Evolutionary conservation across 2,329 filamentous ascomycete genomes (phyloP).

Genomic region (Fusarium sp.): DNA sequence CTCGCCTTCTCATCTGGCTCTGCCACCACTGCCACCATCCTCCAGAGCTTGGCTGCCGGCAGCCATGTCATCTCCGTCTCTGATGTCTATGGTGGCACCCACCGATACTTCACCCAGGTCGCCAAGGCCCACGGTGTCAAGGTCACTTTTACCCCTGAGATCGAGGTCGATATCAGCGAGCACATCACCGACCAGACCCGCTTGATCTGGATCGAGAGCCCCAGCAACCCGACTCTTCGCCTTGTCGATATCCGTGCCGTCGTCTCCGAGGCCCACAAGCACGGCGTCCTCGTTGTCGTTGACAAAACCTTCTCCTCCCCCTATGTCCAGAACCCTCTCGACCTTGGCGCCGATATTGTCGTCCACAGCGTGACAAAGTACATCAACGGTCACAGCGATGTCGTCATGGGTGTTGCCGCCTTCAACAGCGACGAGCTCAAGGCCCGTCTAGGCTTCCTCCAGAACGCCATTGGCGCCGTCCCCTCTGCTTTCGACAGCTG

Average conservation of each 20-base stretch:
- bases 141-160: conserved; percentile 93
- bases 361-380: conserved; percentile 99
- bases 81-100: conserved; percentile 97
- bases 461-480: conserved; percentile 97
- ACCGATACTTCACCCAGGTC: conserved; percentile 98
- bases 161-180: conserved; percentile 86
- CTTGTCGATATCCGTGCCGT: conserved; percentile 94
- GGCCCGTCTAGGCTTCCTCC: conserved; percentile 85
- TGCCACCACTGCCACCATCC: conserved; percentile 90
- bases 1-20: conserved; percentile 95
- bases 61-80: conserved; percentile 97
- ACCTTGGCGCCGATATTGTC: conserved; percentile 95
- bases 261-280: conserved; percentile 83
- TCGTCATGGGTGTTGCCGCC: conserved; percentile 96
- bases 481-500: conserved; percentile 97
- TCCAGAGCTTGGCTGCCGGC: conserved; percentile 90
- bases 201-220: conserved; percentile 94
- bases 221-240: conserved; percentile 92
- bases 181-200: conserved; percentile 92
- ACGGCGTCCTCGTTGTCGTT: conserved; percentile 95
- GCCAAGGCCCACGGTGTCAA: conserved; percentile 93
- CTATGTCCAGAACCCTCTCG: conserved; percentile 95
- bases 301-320: conserved; percentile 99
- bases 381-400: conserved; percentile 97
- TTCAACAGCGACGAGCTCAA: conserved; percentile 89